A percentile compares a stretch with the other conserved stretches of the same genome.
Conservation (phyloP, 176 grass and related monocot species). For the Themeda triandra region DNA sequence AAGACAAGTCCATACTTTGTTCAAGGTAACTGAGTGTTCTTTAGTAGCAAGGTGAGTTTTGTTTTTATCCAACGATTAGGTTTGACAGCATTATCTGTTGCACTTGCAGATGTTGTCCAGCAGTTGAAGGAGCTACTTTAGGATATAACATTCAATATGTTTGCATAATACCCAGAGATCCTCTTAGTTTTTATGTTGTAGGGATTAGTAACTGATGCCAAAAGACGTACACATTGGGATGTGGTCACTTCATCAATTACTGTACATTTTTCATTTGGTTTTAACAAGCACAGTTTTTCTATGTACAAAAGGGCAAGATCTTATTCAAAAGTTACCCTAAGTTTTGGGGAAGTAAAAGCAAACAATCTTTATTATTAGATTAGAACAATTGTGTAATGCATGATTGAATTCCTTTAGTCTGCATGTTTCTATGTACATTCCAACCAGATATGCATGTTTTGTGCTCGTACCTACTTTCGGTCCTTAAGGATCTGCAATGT, state of each 20-base stretch:
- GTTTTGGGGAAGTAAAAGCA: not conserved
- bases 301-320: conserved; percentile 2
- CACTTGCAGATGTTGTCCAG: conserved; percentile 75
- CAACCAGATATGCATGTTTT: no score
- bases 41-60: not conserved
- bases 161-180: conserved; percentile 8
- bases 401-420: not conserved
- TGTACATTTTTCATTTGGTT: not conserved
- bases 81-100: conserved; percentile 15
- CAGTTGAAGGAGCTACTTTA: conserved; percentile 82
- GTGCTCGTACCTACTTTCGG: no score
- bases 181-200: not conserved
- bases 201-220: conserved; percentile 1
- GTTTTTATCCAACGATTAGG: not conserved
- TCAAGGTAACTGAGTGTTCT: conserved; percentile 57
- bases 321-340: not conserved
- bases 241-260: conserved; percentile 1
- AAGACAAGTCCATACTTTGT: conserved; percentile 66
- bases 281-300: not conserved
- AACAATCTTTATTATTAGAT: not conserved
- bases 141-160: not conserved
- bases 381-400: not conserved
- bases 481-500: no score
- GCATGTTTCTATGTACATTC: no score
- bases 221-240: conserved; percentile 2